Evolutionary conservation across 345 rosid genomes (phyloP).

Genomic region (Syzygium grande): DNA sequence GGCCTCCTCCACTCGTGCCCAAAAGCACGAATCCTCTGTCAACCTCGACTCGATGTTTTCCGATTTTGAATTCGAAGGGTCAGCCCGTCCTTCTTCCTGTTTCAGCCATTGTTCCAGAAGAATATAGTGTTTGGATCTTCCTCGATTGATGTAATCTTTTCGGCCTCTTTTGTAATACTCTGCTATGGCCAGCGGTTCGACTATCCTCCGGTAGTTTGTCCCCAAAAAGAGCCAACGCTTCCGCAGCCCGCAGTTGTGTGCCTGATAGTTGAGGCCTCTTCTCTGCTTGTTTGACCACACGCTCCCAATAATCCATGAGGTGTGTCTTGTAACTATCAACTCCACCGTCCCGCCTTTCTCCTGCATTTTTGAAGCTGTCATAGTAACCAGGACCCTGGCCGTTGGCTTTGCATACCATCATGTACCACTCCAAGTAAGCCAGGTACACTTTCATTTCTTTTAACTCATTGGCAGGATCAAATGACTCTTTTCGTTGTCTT

Average conservation of each 20-base stretch:
- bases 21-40: slow-evolving; percentile 68
- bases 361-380: slow-evolving; percentile 16
- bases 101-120: slow-evolving; percentile 42
- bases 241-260: not conserved
- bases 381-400: slow-evolving; percentile 34
- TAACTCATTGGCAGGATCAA: slow-evolving; percentile 19
- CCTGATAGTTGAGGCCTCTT: slow-evolving; percentile 37
- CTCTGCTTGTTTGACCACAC: slow-evolving; percentile 35
- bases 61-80: not conserved
- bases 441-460: slow-evolving; percentile 22
- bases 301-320: slow-evolving; percentile 37
- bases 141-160: slow-evolving; percentile 16
- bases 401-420: slow-evolving; percentile 18
- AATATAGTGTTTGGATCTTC: slow-evolving; percentile 37
- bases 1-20: slow-evolving; percentile 79
- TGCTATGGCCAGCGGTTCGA: slow-evolving; percentile 75
- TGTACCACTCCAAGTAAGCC: slow-evolving; percentile 54
- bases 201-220: slow-evolving; percentile 47
- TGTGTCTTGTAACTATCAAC: slow-evolving; percentile 7
- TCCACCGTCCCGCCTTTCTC: not conserved
- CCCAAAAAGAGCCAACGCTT: slow-evolving; percentile 33
- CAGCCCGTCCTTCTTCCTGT: no score
- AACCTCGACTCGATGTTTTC: not conserved
- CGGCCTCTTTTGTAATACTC: slow-evolving; percentile 13
- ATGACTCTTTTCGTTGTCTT: not conserved